Evolutionary conservation across 352 stramenopile genomes (phyloP).

Genomic region (Blastocystis hominis): DNA sequence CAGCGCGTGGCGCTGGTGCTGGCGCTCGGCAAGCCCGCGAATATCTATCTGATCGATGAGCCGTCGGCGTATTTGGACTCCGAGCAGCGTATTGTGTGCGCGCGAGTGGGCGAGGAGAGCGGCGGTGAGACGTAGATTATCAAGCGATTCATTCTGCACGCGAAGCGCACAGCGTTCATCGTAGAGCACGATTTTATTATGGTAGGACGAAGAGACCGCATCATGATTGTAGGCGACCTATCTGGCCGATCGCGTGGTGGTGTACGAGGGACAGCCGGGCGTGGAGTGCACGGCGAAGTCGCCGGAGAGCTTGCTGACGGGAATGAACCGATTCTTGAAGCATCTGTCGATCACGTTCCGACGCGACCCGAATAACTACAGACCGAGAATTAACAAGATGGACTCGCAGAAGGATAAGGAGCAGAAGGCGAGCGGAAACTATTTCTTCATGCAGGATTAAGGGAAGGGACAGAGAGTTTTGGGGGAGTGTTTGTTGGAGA

Average conservation of each 20-base stretch:
- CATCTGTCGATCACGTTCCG: conserved; percentile 96
- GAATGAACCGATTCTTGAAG: conserved; percentile 99
- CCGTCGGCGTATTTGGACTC: conserved; percentile 96
- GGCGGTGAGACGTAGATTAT: conserved; percentile 74
- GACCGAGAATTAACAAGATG: conserved; percentile 86
- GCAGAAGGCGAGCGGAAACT: conserved; percentile 90
- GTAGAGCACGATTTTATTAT: conserved; percentile 99
- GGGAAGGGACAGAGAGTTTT: no score
- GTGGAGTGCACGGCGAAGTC: conserved; percentile 88
- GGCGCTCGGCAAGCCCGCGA: conserved; percentile 88
- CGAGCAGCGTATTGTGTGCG: conserved; percentile 94
- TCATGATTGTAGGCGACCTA: conserved; percentile 78
- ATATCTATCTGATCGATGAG: conserved; percentile 99
- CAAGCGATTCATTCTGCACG: conserved; percentile 98
- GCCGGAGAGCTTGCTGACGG: conserved; percentile 83
- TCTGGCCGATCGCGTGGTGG: conserved; percentile 73
- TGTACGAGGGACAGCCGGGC: conserved; percentile 80
- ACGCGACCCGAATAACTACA: conserved; percentile 94
- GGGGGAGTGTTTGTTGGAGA: conserved; percentile 5
- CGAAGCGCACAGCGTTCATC: conserved; percentile 98
- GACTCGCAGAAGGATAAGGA: conserved; percentile 91
- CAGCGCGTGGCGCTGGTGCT: conserved; percentile 95
- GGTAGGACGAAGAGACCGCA: conserved; percentile 60
- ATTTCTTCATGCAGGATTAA: conserved; percentile 92
- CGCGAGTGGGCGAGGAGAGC: conserved; percentile 67